Evolutionary conservation across 148 eudicot genomes (phyloP).

Genomic region (Talinum fruticosum): DNA sequence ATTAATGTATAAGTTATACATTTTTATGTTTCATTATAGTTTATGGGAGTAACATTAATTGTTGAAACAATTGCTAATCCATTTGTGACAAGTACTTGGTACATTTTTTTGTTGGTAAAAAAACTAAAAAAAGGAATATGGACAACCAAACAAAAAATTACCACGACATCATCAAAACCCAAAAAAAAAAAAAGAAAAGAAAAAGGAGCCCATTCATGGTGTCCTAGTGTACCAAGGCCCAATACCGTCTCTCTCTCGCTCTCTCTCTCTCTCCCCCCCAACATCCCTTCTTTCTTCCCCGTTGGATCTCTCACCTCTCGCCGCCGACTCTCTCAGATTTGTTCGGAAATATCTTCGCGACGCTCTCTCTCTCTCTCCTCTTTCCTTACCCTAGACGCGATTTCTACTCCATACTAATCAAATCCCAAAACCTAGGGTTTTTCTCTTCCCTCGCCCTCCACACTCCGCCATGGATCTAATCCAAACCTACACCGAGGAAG

Average conservation of each 20-base stretch:
- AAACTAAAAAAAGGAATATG: too few species aligned
- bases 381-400: not conserved
- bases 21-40: too few species aligned
- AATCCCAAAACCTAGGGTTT: slow-evolving; percentile 17
- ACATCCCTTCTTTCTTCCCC: not conserved
- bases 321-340: not conserved
- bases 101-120: too few species aligned
- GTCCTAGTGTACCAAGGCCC: not conserved
- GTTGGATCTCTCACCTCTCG: not conserved
- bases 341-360: not conserved
- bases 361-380: not conserved
- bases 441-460: not conserved
- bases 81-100: too few species aligned
- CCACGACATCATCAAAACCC: too few species aligned
- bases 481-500: slow-evolving; percentile 16
- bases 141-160: too few species aligned
- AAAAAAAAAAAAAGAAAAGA: not conserved
- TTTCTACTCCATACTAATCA: not conserved
- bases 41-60: too few species aligned
- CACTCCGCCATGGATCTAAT: slow-evolving; percentile 30
- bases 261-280: not conserved
- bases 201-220: not conserved
- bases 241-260: not conserved
- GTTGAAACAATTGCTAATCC: not conserved
- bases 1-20: too few species aligned